phyloP scores from a whole-genome alignment of 2,329 filamentous ascomycete genomes.

The Elsinoe ampelina region DNA sequence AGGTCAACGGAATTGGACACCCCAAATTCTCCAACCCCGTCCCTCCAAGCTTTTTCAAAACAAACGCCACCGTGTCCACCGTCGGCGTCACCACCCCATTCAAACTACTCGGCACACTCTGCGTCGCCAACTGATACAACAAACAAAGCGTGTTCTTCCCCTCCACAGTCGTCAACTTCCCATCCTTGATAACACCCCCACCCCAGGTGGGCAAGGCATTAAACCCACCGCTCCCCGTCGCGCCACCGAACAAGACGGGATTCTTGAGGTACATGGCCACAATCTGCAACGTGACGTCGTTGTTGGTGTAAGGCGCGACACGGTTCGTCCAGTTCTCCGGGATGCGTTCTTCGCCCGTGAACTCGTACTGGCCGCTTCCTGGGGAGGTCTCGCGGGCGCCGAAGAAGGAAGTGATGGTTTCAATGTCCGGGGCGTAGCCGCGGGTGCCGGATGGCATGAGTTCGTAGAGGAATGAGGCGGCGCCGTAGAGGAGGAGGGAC shows the following conservation, averaged over 20 bases:
- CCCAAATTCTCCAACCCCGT: slow-evolving; percentile 27
- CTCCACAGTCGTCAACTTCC: slow-evolving; percentile 26
- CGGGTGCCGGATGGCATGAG: slow-evolving; percentile 31
- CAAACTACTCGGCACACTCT: slow-evolving; percentile 29
- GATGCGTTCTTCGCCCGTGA: slow-evolving; percentile 32
- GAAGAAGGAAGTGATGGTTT: slow-evolving; percentile 33
- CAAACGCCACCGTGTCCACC: slow-evolving; percentile 27
- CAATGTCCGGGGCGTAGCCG: slow-evolving; percentile 27
- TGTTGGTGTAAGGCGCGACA: slow-evolving; percentile 28
- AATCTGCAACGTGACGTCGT: slow-evolving; percentile 32
- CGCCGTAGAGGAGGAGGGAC: slow-evolving; percentile 33
- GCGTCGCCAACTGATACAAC: slow-evolving; percentile 36
- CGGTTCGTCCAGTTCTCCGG: slow-evolving; percentile 35
- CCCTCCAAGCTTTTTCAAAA: slow-evolving; percentile 25
- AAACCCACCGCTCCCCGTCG: slow-evolving; percentile 32
- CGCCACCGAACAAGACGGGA: slow-evolving; percentile 38
- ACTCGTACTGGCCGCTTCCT: slow-evolving; percentile 30
- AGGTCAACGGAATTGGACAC: slow-evolving; percentile 28
- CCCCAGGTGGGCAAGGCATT: slow-evolving; percentile 28
- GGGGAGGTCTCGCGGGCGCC: slow-evolving; percentile 29
- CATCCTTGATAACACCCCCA: slow-evolving; percentile 30
- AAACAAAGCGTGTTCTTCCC: slow-evolving; percentile 29
- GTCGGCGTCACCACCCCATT: slow-evolving; percentile 31
- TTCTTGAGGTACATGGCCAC: slow-evolving; percentile 33
- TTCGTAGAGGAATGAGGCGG: slow-evolving; percentile 37